Base-by-base conservation (phyloP, 495 filamentous ascomycete species). In the Penicillium lividum region DNA sequence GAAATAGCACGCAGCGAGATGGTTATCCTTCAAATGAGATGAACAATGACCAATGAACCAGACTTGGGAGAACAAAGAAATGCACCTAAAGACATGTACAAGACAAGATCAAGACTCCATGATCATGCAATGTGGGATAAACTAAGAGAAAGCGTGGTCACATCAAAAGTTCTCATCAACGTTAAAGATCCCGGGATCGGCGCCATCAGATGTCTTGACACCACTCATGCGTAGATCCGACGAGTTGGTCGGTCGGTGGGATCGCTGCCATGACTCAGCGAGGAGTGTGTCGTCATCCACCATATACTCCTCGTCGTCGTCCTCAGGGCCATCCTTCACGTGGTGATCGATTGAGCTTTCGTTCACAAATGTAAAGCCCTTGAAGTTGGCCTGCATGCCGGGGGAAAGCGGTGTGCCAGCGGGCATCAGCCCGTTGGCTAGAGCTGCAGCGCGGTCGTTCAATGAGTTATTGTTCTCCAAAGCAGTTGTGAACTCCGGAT, bases 331-430 rank as follows among this genome's bases (percentile, higher is more conserved):
- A 43, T 84, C 72, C 59, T 80, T 80, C 75, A 95, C 90, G 58
- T 97, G 90, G 44, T 96, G 91, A 45, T 98, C 92, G 55, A 98
- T 90, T 22, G 90, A 88, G 66, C 91, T 97, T 73, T 98, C 95
- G 65, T 98, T 95, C 5, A 98, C 95, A 68, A 95, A 98, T 0
- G 94, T 98, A 72, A 98, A 98, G 28, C 94, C 94, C 62, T 93
- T 89, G 80, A 98, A 98, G 67, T 97, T 97, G 54, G 93, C 94
- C 70, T 98, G 94, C 78, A 97, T 92, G 11, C 90, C 91, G 3
- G 95, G 94, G 3, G 90, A 95, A 15, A 98, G 75, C 0, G 94
- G 94, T 0, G 94, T 98, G 16, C 89, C 90, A 28, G 33, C 54
- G 11, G 89, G 84, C 64, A 92, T 89, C 34, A 86, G 79, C 28